These are phyloP conservation scores for Pogostemon cablin DNA, from an alignment of 257 asterid species.

Conservation along the genomic window DNA sequence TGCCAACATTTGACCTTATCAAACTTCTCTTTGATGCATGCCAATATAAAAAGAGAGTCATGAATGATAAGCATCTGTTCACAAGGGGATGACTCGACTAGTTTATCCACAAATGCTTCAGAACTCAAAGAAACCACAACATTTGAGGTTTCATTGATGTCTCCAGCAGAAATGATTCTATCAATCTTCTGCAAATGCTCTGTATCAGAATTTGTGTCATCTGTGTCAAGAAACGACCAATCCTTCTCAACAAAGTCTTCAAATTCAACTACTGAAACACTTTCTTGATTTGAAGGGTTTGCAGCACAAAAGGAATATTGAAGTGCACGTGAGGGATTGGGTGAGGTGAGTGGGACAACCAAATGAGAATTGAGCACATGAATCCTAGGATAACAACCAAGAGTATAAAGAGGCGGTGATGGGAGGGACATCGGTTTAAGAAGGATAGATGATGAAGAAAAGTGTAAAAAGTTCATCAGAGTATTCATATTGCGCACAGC, in stretches of 20 bases:
- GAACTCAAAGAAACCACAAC: conserved; percentile 75
- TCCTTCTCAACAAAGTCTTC: conserved; percentile 75
- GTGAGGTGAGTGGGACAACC: conserved; percentile 27
- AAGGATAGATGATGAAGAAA: conserved; percentile 40
- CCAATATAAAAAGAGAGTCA: conserved; percentile 66
- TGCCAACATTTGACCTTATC: conserved; percentile 89
- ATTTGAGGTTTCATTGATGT: conserved; percentile 51
- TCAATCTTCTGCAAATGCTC: conserved; percentile 49
- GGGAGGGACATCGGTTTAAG: conserved; percentile 33
- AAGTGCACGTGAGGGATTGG: conserved; percentile 26
- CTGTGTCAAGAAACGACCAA: conserved; percentile 77
- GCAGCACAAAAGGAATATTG: conserved; percentile 35
- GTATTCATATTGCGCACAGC: conserved; percentile 11
- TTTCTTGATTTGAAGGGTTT: conserved; percentile 47
- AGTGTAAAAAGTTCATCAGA: conserved; percentile 40
- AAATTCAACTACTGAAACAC: conserved; percentile 47
- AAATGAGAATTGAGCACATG: conserved; percentile 32
- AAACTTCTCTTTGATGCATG: conserved; percentile 73
- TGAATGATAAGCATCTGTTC: conserved; percentile 70
- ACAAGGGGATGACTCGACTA: conserved; percentile 53
- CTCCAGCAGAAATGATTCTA: conserved; percentile 61
- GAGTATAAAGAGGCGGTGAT: conserved; percentile 22
- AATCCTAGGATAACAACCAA: conserved; percentile 22
- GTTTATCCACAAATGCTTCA: conserved; percentile 75
- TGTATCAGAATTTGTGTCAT: conserved; percentile 43